Percentiles rank a stretch among this genome's conserved stretches.
These are phyloP conservation scores for Chiua virens DNA, from an alignment of 768 basidiomycete genomes.

Conservation along the genomic window DNA sequence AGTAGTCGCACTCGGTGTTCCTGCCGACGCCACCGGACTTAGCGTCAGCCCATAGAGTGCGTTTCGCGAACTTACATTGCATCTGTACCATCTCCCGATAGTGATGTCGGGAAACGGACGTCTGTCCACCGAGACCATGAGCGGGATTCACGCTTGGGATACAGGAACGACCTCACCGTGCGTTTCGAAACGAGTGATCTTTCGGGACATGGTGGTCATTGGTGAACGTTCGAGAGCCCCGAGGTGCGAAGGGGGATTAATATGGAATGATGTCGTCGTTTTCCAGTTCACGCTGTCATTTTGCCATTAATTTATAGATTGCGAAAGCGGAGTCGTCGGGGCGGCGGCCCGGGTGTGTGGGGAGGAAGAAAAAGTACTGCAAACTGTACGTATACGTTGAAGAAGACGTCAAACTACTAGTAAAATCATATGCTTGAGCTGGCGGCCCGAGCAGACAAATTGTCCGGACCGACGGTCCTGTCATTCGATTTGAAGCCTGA, in stretches of 20 bases:
- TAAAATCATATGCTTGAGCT: too few species aligned
- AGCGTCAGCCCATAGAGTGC: background rate
- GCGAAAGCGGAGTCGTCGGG: slow-evolving; percentile 3
- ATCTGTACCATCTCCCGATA: slow-evolving; percentile 91
- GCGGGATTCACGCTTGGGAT: background rate
- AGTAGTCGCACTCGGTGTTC: slow-evolving; percentile 97
- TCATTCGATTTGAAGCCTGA: too few species aligned
- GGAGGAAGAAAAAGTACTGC: background rate
- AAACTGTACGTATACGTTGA: too few species aligned
- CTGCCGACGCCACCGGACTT: slow-evolving; percentile 35
- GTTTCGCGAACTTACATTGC: slow-evolving; percentile 63
- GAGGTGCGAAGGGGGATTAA: background rate
- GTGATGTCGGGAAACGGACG: slow-evolving; percentile 88
- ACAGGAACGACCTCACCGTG: slow-evolving; percentile 45
- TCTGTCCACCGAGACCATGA: slow-evolving; percentile 43
- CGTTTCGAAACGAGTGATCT: slow-evolving; percentile 56
- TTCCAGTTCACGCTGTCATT: background rate
- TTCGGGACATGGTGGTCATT: slow-evolving; percentile 29
- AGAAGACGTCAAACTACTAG: too few species aligned
- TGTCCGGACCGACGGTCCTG: too few species aligned
- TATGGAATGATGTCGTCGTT: background rate
- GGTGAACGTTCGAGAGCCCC: background rate
- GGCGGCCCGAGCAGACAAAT: too few species aligned
- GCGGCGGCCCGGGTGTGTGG: slow-evolving; percentile 11
- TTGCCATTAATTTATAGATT: slow-evolving; percentile 3